Base-by-base conservation (phyloP, 352 stramenopile genomes). In the Peronosclerospora sorghi region DNA sequence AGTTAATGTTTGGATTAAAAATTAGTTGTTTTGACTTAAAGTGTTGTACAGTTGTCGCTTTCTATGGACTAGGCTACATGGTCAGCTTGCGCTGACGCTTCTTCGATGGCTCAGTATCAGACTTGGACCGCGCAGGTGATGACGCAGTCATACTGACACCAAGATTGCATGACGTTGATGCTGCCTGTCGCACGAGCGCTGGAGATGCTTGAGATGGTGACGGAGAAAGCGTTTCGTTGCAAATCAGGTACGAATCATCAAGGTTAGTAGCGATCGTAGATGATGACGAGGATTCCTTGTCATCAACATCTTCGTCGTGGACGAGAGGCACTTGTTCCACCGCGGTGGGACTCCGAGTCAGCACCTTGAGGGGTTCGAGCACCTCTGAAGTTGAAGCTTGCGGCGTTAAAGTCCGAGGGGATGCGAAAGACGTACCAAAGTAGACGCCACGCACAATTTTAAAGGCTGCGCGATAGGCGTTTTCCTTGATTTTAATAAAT, bases 401-500 rank as follows among this genome's bases (percentile, higher is more conserved):
- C 1, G 44, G 32, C 4, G 27, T 49, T 24, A 57, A 18, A 13
- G 49, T 57, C 26, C 51, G 34, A 8, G 45, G 19, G 1, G 15
- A 27, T 4, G 29, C 18, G 0, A 23, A 10, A 2, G 49, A 14
- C 8, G 42, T 41, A 4, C 53, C 45, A 28, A 62, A 64, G 49
- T 67, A 62, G 15, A 51, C 51, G 40, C 45, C 35, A 27, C 60
- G 53, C 36, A 77, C 53, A 47, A 56, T 37, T 54, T 56, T 59
- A 32, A 68, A 56, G 32, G 65, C 62, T 49, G 50, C 42, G n/a
- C 45, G 44, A 18, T 69, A 68, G 23, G 50, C 32, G 13, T 29
- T 20, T 41, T 61, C 53, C 9, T 61, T 28, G 26, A 69, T 50
- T 20, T 54, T 29, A 12, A 52, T n/a, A 24, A 30, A 50, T 36